phyloP scores from a whole-genome alignment of 2,329 filamentous ascomycete species.

The Hypoxylon sp. region DNA sequence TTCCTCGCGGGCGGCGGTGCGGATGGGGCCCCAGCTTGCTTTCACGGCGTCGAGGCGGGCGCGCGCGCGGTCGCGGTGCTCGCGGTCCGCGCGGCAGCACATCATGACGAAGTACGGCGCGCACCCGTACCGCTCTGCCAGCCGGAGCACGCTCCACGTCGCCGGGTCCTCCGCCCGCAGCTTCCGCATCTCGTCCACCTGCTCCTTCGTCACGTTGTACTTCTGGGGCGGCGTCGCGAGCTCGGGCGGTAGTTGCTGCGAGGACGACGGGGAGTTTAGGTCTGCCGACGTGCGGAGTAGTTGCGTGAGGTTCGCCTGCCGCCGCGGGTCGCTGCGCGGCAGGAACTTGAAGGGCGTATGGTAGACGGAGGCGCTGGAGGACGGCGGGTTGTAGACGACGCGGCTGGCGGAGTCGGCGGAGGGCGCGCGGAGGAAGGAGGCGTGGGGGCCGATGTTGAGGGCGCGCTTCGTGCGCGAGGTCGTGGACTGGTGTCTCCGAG shows the following conservation, averaged over 20 bases:
- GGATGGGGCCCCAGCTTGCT: conserved; percentile 68
- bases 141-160: conserved; percentile 64
- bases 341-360: conserved; percentile 77
- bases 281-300: conserved; percentile 55
- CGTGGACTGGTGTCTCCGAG: conserved; percentile 62
- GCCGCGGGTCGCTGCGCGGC: conserved; percentile 66
- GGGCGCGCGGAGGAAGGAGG: conserved; percentile 63
- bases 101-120: conserved; percentile 68
- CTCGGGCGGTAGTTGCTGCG: conserved; percentile 23
- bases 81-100: conserved; percentile 62
- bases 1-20: conserved; percentile 66
- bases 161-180: conserved; percentile 66
- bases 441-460: conserved; percentile 70
- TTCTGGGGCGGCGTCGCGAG: conserved; percentile 30
- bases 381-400: conserved; percentile 69
- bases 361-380: conserved; percentile 66
- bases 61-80: conserved; percentile 61
- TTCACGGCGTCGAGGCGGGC: conserved; percentile 61
- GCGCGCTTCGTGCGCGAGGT: conserved; percentile 66
- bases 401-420: conserved; percentile 48
- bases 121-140: conserved; percentile 68
- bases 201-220: conserved; percentile 65
- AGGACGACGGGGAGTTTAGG: conserved; percentile 32
- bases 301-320: conserved; percentile 60
- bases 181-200: conserved; percentile 70